Percentiles rank a stretch among this genome's conserved stretches.
phyloP scores from a whole-genome alignment of 2,329 filamentous ascomycete species.

The Claviceps lovelessii region DNA sequence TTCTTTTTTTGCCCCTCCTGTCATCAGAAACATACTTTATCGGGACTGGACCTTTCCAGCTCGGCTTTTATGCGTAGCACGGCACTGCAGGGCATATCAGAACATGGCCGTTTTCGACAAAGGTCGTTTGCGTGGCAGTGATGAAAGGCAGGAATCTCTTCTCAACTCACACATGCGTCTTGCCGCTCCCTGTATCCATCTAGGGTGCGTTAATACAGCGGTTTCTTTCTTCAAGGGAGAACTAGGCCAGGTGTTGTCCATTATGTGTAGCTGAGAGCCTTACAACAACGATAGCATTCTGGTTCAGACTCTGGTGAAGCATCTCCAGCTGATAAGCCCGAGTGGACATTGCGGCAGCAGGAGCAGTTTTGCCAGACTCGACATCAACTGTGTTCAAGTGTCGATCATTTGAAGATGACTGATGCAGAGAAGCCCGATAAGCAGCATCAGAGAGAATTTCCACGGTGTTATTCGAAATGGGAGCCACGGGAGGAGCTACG shows the following conservation, averaged over 20 bases:
- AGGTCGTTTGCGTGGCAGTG: background rate
- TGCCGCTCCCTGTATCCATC: conserved; percentile 73
- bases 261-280: conserved; percentile 7
- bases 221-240: background rate
- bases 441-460: conserved; percentile 9
- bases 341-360: conserved; percentile 23
- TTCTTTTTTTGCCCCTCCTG: too few species aligned
- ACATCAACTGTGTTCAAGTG: background rate
- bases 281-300: conserved; percentile 61
- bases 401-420: background rate
- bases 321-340: conserved; percentile 64
- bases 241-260: background rate
- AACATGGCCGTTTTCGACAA: background rate
- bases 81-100: conserved; percentile 31
- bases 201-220: conserved; percentile 16
- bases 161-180: conserved; percentile 55
- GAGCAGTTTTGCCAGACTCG: background rate
- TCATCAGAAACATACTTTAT: conserved; percentile 32
- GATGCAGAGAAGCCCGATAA: conserved; percentile 2
- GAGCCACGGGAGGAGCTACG: background rate
- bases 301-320: conserved; percentile 51
- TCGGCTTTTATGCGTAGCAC: conserved; percentile 53
- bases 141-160: background rate
- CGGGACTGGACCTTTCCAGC: conserved; percentile 35
- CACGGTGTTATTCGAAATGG: conserved; percentile 4